A percentile compares a stretch with the other conserved stretches of the same genome.
Evolutionary conservation across 352 stramenopile species (phyloP).

Genomic region (Pythium brachiatum): DNA sequence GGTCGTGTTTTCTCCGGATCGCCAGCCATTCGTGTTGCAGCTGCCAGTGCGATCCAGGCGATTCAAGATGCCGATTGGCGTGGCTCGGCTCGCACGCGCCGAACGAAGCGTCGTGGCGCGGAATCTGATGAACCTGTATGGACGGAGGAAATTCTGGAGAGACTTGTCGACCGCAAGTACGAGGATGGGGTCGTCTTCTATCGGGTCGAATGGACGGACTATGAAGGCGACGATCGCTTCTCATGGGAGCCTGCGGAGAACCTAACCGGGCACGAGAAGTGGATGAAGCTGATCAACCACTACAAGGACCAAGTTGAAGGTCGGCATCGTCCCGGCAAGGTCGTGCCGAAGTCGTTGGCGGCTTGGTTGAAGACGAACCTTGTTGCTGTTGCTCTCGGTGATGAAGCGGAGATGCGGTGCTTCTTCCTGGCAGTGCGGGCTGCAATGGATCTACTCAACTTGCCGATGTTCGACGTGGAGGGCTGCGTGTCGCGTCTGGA

Average conservation of each 20-base stretch:
- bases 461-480: background rate
- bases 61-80: background rate
- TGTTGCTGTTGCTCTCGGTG: background rate
- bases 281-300: conserved; percentile 1
- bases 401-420: background rate
- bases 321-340: background rate
- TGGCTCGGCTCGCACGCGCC: background rate
- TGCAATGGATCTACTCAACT: background rate
- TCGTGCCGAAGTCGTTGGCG: background rate
- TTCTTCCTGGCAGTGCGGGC: background rate
- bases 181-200: conserved; percentile 6
- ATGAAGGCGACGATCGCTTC: background rate
- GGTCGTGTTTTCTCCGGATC: background rate
- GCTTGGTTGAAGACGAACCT: background rate
- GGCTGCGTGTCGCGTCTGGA: background rate
- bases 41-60: background rate
- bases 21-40: background rate
- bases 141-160: background rate
- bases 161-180: conserved; percentile 3
- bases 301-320: background rate
- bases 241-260: conserved; percentile 9
- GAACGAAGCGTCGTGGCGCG: background rate
- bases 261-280: background rate
- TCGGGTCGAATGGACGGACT: conserved; percentile 7
- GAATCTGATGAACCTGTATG: background rate